Percentiles rank a stretch among this genome's conserved stretches.
phyloP scores from a whole-genome alignment of 139 green algal species.

The Auxenochlorella pyrenoidosa region DNA sequence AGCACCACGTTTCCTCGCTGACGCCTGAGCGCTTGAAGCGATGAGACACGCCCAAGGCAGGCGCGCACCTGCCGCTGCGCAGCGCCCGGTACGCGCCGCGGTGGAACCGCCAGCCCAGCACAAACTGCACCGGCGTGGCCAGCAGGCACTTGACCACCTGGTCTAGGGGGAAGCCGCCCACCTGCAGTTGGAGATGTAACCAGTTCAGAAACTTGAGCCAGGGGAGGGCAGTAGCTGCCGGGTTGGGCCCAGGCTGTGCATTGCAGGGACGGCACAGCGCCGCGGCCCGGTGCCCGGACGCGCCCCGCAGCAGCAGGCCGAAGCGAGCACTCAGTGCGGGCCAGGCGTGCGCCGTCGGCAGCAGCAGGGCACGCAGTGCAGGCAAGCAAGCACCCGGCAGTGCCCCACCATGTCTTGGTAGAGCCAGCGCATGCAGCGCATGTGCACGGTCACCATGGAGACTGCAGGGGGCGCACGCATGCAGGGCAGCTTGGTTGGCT shows the following conservation, averaged over 20 bases:
- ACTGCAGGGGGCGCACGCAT: slow-evolving; percentile 33
- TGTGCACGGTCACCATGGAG: slow-evolving; percentile 86
- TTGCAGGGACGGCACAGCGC: background rate
- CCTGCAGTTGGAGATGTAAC: too few species aligned
- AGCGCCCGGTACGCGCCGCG: slow-evolving; percentile 80
- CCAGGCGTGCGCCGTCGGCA: background rate
- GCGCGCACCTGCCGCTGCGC: slow-evolving; percentile 37
- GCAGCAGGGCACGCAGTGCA: background rate
- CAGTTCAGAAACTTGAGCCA: too few species aligned
- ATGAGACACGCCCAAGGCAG: too few species aligned
- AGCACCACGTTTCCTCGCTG: too few species aligned
- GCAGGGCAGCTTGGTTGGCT: background rate
- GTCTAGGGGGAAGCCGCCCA: slow-evolving; percentile 80
- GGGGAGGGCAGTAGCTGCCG: too few species aligned
- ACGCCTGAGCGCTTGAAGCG: too few species aligned
- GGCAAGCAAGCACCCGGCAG: too few species aligned
- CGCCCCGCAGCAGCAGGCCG: too few species aligned
- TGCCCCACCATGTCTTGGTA: slow-evolving; percentile 20
- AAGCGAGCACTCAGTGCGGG: background rate
- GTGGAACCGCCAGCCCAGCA: slow-evolving; percentile 95
- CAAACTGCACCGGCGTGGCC: slow-evolving; percentile 92
- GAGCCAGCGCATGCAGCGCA: slow-evolving; percentile 45
- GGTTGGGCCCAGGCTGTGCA: background rate
- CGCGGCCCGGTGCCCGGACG: too few species aligned
- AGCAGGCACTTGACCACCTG: slow-evolving; percentile 87